These are phyloP conservation scores for Kodamaea alishanica DNA, from an alignment of 1,139 yeast species.

Conservation along the genomic window DNA sequence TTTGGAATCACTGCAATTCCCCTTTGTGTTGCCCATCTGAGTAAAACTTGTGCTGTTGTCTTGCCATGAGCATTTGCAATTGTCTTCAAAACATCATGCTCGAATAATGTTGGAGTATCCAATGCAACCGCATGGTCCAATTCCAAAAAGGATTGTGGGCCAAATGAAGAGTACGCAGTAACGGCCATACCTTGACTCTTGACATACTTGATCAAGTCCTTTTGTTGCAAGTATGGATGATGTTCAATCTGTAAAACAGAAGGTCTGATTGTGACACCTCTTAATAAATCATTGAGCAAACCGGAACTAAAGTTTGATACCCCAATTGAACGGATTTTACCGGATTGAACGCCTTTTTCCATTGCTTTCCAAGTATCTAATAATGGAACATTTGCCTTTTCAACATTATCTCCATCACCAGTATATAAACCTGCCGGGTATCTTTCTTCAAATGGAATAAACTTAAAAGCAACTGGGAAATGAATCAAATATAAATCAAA, in stretches of 20 bases:
- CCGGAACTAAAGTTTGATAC: constrained; percentile 77
- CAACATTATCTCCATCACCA: constrained; percentile 58
- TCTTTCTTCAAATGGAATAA: constrained; percentile 64
- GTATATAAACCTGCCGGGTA: constrained; percentile 76
- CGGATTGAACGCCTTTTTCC: constrained; percentile 56
- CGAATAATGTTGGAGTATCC: constrained; percentile 52
- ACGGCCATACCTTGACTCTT: constrained; percentile 61
- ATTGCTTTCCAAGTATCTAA: constrained; percentile 77
- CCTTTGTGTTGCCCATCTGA: constrained; percentile 82
- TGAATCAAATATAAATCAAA: constrained; percentile 74
- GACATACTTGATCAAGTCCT: constrained; percentile 59
- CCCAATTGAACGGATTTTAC: constrained; percentile 75
- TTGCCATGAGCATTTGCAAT: constrained; percentile 56
- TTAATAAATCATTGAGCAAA: constrained; percentile 66
- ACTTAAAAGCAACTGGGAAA: constrained; percentile 75
- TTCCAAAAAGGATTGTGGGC: constrained; percentile 69
- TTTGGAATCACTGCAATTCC: constrained; percentile 72
- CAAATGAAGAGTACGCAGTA: constrained; percentile 84
- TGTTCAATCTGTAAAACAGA: constrained; percentile 86
- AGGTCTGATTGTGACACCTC: constrained; percentile 71
- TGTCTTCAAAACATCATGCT: constrained; percentile 45
- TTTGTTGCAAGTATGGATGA: constrained; percentile 87
- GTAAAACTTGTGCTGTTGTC: constrained; percentile 58
- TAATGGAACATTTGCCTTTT: constrained; percentile 55
- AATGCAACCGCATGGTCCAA: constrained; percentile 51